phyloP scores from a whole-genome alignment of 305 asterid species.

The Ajuga reptans region DNA sequence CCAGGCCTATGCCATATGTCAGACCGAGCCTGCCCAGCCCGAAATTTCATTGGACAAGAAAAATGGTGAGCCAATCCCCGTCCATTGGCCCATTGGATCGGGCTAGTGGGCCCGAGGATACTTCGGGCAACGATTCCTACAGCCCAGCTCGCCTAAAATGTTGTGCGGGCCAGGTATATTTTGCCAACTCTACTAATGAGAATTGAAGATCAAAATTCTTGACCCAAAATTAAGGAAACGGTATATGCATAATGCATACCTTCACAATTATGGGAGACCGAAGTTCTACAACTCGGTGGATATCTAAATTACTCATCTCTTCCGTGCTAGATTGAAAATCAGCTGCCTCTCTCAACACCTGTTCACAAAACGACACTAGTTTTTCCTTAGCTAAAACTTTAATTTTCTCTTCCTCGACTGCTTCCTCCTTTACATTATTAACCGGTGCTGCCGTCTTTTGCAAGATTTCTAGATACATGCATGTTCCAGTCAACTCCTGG shows the following conservation, averaged over 20 bases:
- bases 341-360: slow-evolving; percentile 80
- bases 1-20: too few relatives aligned
- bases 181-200: too few relatives aligned
- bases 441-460: slow-evolving; percentile 61
- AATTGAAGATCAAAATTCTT: background rate
- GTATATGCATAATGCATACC: slow-evolving; percentile 34
- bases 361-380: slow-evolving; percentile 76
- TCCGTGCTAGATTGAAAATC: slow-evolving; percentile 76
- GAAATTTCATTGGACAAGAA: too few relatives aligned
- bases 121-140: too few relatives aligned
- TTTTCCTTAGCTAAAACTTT: slow-evolving; percentile 71
- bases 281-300: slow-evolving; percentile 77
- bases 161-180: too few relatives aligned
- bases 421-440: slow-evolving; percentile 27
- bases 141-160: too few relatives aligned
- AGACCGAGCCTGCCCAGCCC: too few relatives aligned
- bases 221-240: background rate
- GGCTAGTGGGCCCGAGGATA: too few relatives aligned
- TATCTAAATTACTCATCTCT: slow-evolving; percentile 66
- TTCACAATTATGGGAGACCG: slow-evolving; percentile 88
- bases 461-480: slow-evolving; percentile 83
- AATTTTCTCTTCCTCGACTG: slow-evolving; percentile 51
- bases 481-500: slow-evolving; percentile 83
- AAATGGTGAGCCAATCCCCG: too few relatives aligned
- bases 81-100: too few relatives aligned